Base-by-base conservation (phyloP, 2,329 filamentous ascomycete species). In the Daldinia sp. region DNA sequence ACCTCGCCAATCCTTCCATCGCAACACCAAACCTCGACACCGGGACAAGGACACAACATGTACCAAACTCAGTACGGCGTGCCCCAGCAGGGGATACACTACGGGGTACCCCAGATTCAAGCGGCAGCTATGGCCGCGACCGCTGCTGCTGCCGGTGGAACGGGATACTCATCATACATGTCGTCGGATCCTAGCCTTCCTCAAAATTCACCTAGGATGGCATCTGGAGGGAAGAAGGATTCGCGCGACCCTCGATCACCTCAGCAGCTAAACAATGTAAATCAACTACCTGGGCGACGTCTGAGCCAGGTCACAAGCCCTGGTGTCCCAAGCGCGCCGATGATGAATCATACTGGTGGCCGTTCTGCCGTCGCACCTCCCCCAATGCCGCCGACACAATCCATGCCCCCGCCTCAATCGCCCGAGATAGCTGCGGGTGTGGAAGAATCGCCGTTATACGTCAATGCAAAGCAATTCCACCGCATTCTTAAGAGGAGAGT, bases 401-500 rank as follows among this genome's bases (percentile, higher is more conserved):
- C 85, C 66, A 89, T 90, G 78, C 87, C 87, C 61, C 86, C 86
- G 45, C 86, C 87, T 3, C 88, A 92, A 66, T 94, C 93, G 0
- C 92, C 93, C 6, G 94, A 97, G 75, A 87, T 95, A 71, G 85
- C 90, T 1, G 82, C 90, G 2, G 83, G 85, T 11, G 85, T 85
- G 11, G 95, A 98, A 76, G 95, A 99, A 75, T 94, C 94, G 0
- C 95, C 95, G 0, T 82, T 99, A 0, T 99, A 99, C 71, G 95
- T 99, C 73, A 99, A 99, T 73, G 95, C 95, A 4, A 99, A 99
- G 77, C 95, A 99, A 74, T 99, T 99, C 71, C 95, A 99, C 76
- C 91, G 95, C 23, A 99, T 99, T 49, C 80, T 99, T 56, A 98
- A 99, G 82, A 87, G 95, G 60, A 87, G 95, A 61, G 93, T 98